Conservation (phyloP, 768 basidiomycete genomes). For the Kwoniella dejecticola region DNA sequence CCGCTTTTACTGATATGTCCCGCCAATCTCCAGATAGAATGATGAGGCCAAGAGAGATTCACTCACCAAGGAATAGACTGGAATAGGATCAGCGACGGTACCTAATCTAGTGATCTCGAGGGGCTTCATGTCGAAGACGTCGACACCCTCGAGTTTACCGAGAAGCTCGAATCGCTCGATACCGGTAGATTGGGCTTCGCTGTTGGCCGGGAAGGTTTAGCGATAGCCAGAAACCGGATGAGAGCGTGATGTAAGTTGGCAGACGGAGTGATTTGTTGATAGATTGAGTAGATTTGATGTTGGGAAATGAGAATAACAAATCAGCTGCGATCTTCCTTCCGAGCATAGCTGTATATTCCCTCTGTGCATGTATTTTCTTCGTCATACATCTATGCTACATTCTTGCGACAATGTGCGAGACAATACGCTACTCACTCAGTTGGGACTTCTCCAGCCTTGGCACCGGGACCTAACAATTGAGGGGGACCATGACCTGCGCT, state of each 20-base stretch:
- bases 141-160: slow-evolving; percentile 81
- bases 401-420: too few species aligned
- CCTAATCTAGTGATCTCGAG: slow-evolving; percentile 83
- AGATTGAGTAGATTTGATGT: too few species aligned
- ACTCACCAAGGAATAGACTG: slow-evolving; percentile 82
- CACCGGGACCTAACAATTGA: slow-evolving; percentile 51
- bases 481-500: slow-evolving; percentile 49
- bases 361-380: too few species aligned
- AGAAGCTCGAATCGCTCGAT: slow-evolving; percentile 92
- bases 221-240: too few species aligned
- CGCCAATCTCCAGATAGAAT: too few species aligned
- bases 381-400: too few species aligned
- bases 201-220: slow-evolving; percentile 8
- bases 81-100: slow-evolving; percentile 81
- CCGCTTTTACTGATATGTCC: too few species aligned
- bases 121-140: slow-evolving; percentile 84
- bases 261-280: too few species aligned
- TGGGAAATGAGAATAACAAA: background rate
- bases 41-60: background rate
- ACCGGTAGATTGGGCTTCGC: slow-evolving; percentile 87
- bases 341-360: background rate
- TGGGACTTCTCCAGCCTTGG: slow-evolving; percentile 50
- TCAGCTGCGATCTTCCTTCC: background rate
- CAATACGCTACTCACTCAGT: slow-evolving; percentile 46
- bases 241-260: too few species aligned